Percentiles rank a stretch among this genome's conserved stretches.
These are phyloP conservation scores for Firmiana major DNA, from an alignment of 345 rosid genomes.

Conservation along the genomic window DNA sequence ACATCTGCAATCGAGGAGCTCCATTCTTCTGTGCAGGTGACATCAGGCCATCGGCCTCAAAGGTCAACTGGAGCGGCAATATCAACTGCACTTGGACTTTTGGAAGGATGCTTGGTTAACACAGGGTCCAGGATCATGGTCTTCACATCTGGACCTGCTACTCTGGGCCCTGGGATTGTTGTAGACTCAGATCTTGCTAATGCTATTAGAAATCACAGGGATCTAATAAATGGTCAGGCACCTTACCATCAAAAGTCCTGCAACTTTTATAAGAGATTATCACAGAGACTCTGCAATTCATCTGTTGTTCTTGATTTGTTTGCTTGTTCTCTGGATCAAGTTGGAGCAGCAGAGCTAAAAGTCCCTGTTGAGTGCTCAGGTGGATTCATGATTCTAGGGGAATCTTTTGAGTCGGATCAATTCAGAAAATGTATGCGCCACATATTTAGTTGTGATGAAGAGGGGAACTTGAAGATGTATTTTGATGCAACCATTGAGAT, in stretches of 20 bases:
- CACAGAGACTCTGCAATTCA: conserved; percentile 56
- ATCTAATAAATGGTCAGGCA: conserved; percentile 63
- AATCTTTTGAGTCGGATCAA: conserved; percentile 70
- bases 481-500: conserved; percentile 87
- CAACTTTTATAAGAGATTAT: conserved; percentile 59
- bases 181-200: conserved; percentile 57
- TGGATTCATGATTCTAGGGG: conserved; percentile 87
- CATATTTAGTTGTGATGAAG: conserved; percentile 59
- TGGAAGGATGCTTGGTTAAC: conserved; percentile 64
- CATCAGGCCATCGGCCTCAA: conserved; percentile 69
- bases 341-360: conserved; percentile 86
- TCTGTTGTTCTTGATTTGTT: conserved; percentile 77
- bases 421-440: conserved; percentile 78
- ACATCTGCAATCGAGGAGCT: conserved; percentile 80
- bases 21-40: conserved; percentile 26
- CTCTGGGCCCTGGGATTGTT: conserved; percentile 81
- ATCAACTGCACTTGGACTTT: conserved; percentile 69
- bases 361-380: conserved; percentile 75
- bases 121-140: conserved; percentile 83
- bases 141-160: conserved; percentile 93
- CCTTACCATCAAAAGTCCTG: conserved; percentile 50
- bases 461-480: conserved; percentile 71
- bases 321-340: conserved; percentile 95
- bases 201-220: conserved; percentile 82
- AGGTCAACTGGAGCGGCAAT: conserved; percentile 86